These are phyloP conservation scores for Entoloma clypeatum DNA, from an alignment of 1,284 basidiomycete genomes.

Conservation along the genomic window DNA sequence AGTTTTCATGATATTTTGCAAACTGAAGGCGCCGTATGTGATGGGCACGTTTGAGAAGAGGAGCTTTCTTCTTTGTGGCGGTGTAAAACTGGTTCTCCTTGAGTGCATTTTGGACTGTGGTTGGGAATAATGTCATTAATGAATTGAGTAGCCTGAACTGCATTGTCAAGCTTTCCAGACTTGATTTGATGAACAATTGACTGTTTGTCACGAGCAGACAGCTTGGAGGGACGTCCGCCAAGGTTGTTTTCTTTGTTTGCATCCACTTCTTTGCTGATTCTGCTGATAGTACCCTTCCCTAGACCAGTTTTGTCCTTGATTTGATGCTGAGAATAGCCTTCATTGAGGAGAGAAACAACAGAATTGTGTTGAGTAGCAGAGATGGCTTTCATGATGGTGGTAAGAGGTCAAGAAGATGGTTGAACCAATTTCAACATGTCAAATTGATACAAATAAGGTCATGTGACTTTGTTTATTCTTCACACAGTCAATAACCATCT, in stretches of 20 bases:
- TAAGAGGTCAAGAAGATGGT: background rate
- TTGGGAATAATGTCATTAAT: background rate
- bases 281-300: slow-evolving; percentile 3
- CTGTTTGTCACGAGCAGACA: slow-evolving; percentile 2
- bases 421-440: slow-evolving; percentile 1
- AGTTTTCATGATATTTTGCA: no score
- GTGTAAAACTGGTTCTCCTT: background rate
- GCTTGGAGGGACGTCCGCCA: no score
- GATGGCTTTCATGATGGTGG: background rate
- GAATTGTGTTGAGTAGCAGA: background rate
- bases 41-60: no score
- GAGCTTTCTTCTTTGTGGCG: no score
- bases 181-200: slow-evolving; percentile 2
- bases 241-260: no score
- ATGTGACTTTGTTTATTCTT: no score
- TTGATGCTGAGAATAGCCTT: slow-evolving; percentile 1
- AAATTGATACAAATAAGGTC: no score
- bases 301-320: background rate
- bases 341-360: background rate
- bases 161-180: background rate
- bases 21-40: no score
- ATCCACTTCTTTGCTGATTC: no score
- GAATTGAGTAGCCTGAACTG: no score
- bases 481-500: no score
- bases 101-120: background rate